Evolutionary conservation across 768 basidiomycete genomes (phyloP).

Genomic region (Pholiota microspora): DNA sequence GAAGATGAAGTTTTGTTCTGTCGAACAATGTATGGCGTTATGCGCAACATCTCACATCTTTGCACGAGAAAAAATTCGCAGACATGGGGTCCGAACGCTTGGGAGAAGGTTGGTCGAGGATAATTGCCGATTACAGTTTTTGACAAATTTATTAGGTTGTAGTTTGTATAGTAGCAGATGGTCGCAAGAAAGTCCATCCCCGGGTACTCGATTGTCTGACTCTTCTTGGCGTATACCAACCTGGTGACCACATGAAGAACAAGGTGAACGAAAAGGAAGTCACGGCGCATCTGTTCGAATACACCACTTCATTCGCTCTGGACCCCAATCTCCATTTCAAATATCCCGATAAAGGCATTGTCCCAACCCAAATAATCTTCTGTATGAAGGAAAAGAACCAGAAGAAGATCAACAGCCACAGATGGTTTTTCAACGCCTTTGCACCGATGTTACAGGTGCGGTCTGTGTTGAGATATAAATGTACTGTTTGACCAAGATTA

Average conservation of each 20-base stretch:
- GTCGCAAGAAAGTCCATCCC: conserved; percentile 78
- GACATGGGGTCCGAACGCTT: conserved; percentile 94
- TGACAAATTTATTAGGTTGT: conserved; percentile 81
- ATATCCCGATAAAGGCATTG: conserved; percentile 90
- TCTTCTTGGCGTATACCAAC: conserved; percentile 89
- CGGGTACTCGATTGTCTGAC: conserved; percentile 88
- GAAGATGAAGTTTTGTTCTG: conserved; percentile 91
- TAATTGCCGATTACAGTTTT: background rate
- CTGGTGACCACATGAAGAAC: conserved; percentile 47
- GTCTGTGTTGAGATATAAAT: background rate
- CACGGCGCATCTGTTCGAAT: conserved; percentile 73
- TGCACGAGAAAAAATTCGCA: conserved; percentile 87
- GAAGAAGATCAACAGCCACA: conserved; percentile 95
- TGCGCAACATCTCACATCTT: conserved; percentile 80
- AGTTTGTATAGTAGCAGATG: conserved; percentile 90
- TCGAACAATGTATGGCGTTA: conserved; percentile 92
- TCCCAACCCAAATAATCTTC: conserved; percentile 92
- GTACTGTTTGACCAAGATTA: background rate
- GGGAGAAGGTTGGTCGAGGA: conserved; percentile 73
- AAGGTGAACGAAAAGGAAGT: conserved; percentile 58
- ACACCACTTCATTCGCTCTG: conserved; percentile 77
- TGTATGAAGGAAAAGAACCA: conserved; percentile 92
- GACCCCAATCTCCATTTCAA: conserved; percentile 81
- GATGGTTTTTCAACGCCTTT: conserved; percentile 98
- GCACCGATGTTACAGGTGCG: conserved; percentile 76